These are phyloP conservation scores for Vigna reflexopilosa DNA, from an alignment of 306 rosid genomes.

Conservation along the genomic window DNA sequence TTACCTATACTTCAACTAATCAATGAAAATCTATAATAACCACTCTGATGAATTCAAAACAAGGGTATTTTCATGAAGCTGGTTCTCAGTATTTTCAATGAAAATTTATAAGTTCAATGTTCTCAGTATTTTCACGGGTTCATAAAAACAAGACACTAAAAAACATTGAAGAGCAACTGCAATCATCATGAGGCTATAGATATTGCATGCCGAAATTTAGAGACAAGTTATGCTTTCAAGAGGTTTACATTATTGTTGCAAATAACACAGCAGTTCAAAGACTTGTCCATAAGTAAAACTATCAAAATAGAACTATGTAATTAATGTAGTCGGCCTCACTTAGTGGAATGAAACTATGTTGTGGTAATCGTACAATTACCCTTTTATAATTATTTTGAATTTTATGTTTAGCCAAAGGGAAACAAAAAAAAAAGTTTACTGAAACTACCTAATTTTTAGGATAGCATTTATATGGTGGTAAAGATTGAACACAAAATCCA, in stretches of 20 bases:
- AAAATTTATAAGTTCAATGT: neutral
- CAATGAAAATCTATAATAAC: slow-evolving; percentile 14
- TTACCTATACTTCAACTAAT: slow-evolving; percentile 29
- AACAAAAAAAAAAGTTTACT: neutral
- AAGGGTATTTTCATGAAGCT: neutral
- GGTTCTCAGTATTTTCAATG: too few species aligned
- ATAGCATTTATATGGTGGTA: slow-evolving; percentile 5
- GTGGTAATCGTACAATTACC: neutral
- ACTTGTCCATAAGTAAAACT: slow-evolving; percentile 1
- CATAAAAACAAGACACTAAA: slow-evolving; percentile 22
- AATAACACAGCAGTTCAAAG: neutral
- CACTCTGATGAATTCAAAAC: slow-evolving; percentile 14
- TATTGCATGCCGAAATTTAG: slow-evolving; percentile 33
- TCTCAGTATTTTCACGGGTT: slow-evolving; percentile 9
- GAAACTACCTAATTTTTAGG: slow-evolving; percentile 6
- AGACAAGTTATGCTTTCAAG: neutral
- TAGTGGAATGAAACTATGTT: neutral
- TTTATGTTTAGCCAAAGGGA: neutral
- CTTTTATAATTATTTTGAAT: too few species aligned
- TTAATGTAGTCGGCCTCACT: neutral
- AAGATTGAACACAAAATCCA: slow-evolving; percentile 15
- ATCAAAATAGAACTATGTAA: neutral
- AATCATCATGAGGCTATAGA: slow-evolving; percentile 15
- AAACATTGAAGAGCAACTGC: slow-evolving; percentile 9
- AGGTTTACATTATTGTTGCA: slow-evolving; percentile 19